These are phyloP conservation scores for Zea luxurians DNA, from an alignment of 176 grass and related monocot species.

Conservation along the genomic window DNA sequence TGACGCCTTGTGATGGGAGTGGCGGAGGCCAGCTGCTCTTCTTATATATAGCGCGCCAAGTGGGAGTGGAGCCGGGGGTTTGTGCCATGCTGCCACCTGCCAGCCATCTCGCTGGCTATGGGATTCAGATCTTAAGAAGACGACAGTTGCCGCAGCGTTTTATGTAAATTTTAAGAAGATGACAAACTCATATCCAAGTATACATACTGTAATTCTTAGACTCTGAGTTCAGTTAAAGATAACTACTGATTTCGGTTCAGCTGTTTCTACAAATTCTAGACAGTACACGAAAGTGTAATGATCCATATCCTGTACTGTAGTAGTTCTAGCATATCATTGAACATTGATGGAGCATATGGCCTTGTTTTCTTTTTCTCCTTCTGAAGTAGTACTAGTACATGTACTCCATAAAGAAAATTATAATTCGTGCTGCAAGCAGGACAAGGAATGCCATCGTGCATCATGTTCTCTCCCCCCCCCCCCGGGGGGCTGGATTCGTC, in stretches of 20 bases:
- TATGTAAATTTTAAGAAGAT: not conserved
- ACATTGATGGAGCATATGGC: not conserved
- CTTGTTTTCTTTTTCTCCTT: not conserved
- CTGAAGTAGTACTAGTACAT: constrained; percentile 10
- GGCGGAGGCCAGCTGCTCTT: constrained; percentile 12
- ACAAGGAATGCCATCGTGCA: constrained; percentile 40
- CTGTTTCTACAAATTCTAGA: not conserved
- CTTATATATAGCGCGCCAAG: constrained; percentile 51
- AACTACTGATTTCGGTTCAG: not conserved
- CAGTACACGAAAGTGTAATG: not conserved
- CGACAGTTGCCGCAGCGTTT: not conserved
- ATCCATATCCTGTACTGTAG: not conserved
- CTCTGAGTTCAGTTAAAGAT: not conserved
- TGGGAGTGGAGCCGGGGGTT: constrained; percentile 23
- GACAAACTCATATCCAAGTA: too few relatives aligned
- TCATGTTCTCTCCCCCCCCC: constrained; percentile 34
- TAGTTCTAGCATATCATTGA: not conserved
- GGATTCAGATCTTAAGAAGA: not conserved
- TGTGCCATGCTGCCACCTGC: constrained; percentile 32
- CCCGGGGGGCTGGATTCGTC: constrained; percentile 27
- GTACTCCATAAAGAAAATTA: not conserved
- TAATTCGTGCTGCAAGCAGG: constrained; percentile 35
- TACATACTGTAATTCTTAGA: not conserved
- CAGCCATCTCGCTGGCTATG: constrained; percentile 38
- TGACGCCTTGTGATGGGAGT: constrained; percentile 14